Conservation (phyloP, 176 grass and related monocot genomes). For the sorghum (Sorghum bicolor) region DNA sequence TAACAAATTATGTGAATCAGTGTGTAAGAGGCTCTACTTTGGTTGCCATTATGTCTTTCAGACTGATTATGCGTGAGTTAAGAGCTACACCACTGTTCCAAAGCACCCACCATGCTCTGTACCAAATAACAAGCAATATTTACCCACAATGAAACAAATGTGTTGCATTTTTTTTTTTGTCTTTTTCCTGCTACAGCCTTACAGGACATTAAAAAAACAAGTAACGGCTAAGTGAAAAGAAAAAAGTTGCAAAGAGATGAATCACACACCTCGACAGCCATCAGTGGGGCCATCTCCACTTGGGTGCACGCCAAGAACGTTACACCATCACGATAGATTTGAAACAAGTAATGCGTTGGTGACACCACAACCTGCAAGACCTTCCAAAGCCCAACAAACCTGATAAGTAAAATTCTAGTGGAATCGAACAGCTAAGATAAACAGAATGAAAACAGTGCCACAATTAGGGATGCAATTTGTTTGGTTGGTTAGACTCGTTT, state of each 20-base stretch:
- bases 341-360: conserved; percentile 93
- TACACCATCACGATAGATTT: conserved; percentile 59
- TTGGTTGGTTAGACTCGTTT: neutral
- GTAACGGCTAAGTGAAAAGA: neutral
- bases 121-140: neutral
- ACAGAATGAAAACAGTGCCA: neutral
- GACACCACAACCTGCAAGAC: conserved; percentile 77
- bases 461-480: neutral
- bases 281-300: conserved; percentile 77
- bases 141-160: neutral
- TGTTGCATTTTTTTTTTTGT: neutral
- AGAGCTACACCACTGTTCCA: neutral
- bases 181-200: neutral
- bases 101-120: neutral
- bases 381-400: conserved; percentile 25
- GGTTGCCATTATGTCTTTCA: neutral
- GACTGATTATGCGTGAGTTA: neutral
- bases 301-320: conserved; percentile 84
- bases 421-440: neutral
- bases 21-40: neutral
- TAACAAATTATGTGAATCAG: neutral
- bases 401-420: neutral
- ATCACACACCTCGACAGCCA: conserved; percentile 68
- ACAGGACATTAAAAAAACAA: neutral
- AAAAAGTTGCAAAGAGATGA: neutral